Base-by-base conservation (phyloP, 202 grass and related monocot genomes). In the Schoenoplectus triqueter region DNA sequence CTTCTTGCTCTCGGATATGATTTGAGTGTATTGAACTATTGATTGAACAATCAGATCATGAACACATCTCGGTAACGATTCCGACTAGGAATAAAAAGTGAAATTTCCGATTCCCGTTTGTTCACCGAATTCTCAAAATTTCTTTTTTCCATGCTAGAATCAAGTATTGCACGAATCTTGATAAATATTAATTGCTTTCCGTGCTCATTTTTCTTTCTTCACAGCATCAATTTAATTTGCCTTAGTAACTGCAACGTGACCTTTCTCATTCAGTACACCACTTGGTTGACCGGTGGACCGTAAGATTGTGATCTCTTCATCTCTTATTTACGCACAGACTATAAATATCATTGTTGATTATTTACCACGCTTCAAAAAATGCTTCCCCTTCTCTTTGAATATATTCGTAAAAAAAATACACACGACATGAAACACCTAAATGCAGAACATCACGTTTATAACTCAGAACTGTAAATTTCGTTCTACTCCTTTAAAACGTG, bases 11-110 rank as follows among this genome's bases (percentile, higher is more conserved):
- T 56, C 14, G 19, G 21, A 3, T 15, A 15, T n/a, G n/a, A 72
- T 72, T 72, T 72, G 7, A 18, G 46, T 72, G 14, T 50, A 40
- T 14, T 61, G 57, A 61, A 31, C 31, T 31, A 31, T 57, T 77
- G 73, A 77, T 77, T 77, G 73, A 77, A 77, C 72, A 54, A 76
- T 76, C 73, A 56, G 55, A 76, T 76, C 73, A 31, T 76, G 10
- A 39, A 40, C 50, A 15, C 50, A 76, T 40, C 73, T 40, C 22
- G 20, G 56, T 56, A 46, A 20, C 47, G 31, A 41, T 45, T 48
- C 9, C 50, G 0, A 13, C 9, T 50, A 2, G 4, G 18, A 20
- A 21, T 20, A 73, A 51, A 51, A 21, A 52, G 46, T 9, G 7
- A 15, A 68, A 42, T 42, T 31, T 40, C 64, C 1, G 61, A 64